phyloP scores from a whole-genome alignment of 108 stramenopile genomes.

The Fistulifera pelliculosa region DNA sequence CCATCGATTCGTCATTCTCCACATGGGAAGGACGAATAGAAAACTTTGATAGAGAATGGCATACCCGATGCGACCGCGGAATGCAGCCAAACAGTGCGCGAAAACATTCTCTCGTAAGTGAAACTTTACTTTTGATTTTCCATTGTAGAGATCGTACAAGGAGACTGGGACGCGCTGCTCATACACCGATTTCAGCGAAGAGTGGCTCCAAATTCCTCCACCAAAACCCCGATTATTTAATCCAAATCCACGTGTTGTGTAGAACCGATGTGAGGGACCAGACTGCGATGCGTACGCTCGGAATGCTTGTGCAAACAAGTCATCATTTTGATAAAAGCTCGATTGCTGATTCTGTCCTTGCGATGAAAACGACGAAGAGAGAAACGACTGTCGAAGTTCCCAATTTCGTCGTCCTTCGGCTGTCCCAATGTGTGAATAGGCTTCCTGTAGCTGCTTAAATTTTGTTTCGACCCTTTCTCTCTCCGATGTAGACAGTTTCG shows the following conservation, averaged over 20 bases:
- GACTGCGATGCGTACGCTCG: not conserved
- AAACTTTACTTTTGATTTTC: constrained; percentile 22
- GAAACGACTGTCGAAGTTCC: constrained; percentile 13
- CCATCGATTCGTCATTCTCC: constrained; percentile 33
- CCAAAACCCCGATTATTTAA: not conserved
- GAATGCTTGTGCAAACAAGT: constrained; percentile 6
- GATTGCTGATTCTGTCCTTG: not conserved
- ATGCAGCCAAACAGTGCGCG: constrained; percentile 41
- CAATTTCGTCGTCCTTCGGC: constrained; percentile 37
- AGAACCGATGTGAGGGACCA: constrained; percentile 7
- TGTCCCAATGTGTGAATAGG: constrained; percentile 55
- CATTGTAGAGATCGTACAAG: constrained; percentile 45
- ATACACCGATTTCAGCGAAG: constrained; percentile 41
- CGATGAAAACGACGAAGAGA: not conserved
- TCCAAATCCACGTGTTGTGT: constrained; percentile 4
- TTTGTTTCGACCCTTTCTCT: constrained; percentile 32
- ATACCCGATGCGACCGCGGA: constrained; percentile 36
- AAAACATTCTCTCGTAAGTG: constrained; percentile 31
- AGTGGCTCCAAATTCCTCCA: not conserved
- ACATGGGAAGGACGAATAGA: constrained; percentile 25
- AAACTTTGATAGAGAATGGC: constrained; percentile 26
- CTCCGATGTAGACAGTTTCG: constrained; percentile 17
- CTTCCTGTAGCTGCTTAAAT: constrained; percentile 71
- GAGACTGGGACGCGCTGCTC: constrained; percentile 49
- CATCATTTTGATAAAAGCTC: not conserved